Evolutionary conservation across 768 basidiomycete genomes (phyloP), one percentile per base, ranked within the genome.

Genomic region (Psilocybe tampanensis): DNA sequence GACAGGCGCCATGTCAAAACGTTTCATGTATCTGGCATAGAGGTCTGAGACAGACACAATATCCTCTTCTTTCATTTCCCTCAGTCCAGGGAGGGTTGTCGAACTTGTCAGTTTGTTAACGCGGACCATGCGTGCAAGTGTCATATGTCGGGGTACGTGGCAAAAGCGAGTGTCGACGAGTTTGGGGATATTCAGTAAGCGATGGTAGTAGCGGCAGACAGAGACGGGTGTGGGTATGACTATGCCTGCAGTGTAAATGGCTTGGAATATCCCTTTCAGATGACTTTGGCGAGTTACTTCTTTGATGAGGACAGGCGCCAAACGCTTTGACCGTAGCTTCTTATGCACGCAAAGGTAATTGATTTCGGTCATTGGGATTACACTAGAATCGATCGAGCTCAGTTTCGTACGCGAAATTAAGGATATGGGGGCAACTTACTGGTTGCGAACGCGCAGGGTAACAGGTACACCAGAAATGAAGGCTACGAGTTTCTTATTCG

Each of bases 271-370:
- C 29, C 92, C 92, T 60, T 86, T 82, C 34, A 98, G 80, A 70
- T 98, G 86, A 51, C 92, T 91, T 68, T 93, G 92, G 19, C 97
- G 82, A 0, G 97, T 98, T 22, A 98, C 90, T 68, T 99, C 97
- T 70, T 97, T 97, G 75, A 99, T 98, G 48, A 99, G 81, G 12
- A 98, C 92, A 0, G 97, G 97, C 0, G 97, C 89, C 21, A 98
- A 78, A 39, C 97, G 90, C 70, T 98, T 98, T 0, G 94, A 92
- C 17, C 97, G 89, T 33, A 98, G 76, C 72, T 97, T 98, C 78
- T 99, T 99, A 82, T 97, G 95, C 1, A 98, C 88, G 66, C 94
- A 96, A 48, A 99, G 88, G 73, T 92, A 98, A 72, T 98, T 99
- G 76, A 99, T 95, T 73, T 98, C 97, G 69, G 87, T 88, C 41